Evolutionary conservation across 1,284 basidiomycete species (phyloP).

Genomic region (Tilletia setariae): DNA sequence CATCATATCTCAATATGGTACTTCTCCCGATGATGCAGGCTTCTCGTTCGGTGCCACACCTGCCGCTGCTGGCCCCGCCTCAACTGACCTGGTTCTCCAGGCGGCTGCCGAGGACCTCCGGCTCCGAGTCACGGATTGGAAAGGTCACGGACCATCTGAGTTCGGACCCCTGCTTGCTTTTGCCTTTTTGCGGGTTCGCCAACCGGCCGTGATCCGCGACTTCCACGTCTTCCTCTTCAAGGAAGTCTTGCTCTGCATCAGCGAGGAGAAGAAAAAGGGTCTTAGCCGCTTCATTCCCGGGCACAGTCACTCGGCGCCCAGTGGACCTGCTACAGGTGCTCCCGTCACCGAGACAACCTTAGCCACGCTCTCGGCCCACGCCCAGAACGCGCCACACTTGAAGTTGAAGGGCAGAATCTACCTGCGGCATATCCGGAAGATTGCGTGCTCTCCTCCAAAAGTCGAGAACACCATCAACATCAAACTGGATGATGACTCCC

Average conservation of each 20-base stretch:
- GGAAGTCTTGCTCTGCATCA: constrained; percentile 91
- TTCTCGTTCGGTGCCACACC: constrained; percentile 41
- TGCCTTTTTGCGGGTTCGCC: constrained; percentile 80
- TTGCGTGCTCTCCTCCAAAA: constrained; percentile 68
- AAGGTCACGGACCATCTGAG: constrained; percentile 75
- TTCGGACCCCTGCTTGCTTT: constrained; percentile 86
- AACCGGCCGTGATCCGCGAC: constrained; percentile 79
- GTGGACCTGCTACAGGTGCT: constrained; percentile 48
- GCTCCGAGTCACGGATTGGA: constrained; percentile 87
- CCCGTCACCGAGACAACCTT: constrained; percentile 8
- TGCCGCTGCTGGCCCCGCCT: constrained; percentile 20
- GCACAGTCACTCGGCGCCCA: constrained; percentile 52
- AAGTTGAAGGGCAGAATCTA: constrained; percentile 92
- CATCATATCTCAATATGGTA: neutral
- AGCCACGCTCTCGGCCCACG: constrained; percentile 9
- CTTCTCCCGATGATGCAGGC: constrained; percentile 27
- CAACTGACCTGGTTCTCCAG: constrained; percentile 58
- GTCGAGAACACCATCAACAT: constrained; percentile 85
- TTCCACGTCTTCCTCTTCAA: constrained; percentile 94
- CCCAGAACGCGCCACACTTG: constrained; percentile 67
- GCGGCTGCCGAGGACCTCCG: constrained; percentile 81
- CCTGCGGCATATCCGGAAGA: constrained; percentile 82
- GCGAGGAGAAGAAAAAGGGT: constrained; percentile 80
- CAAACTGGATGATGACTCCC: constrained; percentile 85
- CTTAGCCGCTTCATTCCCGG: constrained; percentile 69